Conservation (phyloP, 306 rosid species). For the Prunus mira region DNA sequence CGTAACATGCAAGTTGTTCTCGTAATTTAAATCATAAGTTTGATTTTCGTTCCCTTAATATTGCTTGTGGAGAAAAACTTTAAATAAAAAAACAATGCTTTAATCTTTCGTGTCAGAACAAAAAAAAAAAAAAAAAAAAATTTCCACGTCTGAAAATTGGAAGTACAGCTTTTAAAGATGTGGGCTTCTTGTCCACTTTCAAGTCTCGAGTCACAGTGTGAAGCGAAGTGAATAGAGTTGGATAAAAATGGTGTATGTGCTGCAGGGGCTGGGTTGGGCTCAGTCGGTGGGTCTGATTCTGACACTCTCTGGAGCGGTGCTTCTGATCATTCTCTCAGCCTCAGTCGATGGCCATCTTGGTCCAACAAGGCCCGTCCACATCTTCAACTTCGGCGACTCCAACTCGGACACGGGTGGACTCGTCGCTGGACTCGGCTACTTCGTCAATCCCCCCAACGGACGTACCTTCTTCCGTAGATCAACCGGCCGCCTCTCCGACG, state of each 20-base stretch:
- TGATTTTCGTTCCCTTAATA: too few relatives aligned
- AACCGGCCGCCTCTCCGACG: conserved; percentile 86
- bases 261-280: background rate
- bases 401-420: conserved; percentile 99
- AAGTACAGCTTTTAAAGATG: too few relatives aligned
- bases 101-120: too few relatives aligned
- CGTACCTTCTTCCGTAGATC: conserved; percentile 77
- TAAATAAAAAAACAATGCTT: too few relatives aligned
- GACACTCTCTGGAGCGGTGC: conserved; percentile 2
- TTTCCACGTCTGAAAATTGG: too few relatives aligned
- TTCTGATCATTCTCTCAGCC: conserved; percentile 10
- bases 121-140: too few relatives aligned
- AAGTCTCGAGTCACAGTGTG: too few relatives aligned
- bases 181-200: too few relatives aligned
- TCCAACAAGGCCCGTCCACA: conserved; percentile 20
- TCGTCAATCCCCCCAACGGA: conserved; percentile 70
- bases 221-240: too few relatives aligned
- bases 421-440: conserved; percentile 82
- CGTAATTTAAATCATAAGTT: too few relatives aligned
- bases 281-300: conserved; percentile 7
- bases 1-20: too few relatives aligned
- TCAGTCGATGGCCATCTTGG: conserved; percentile 11
- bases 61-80: too few relatives aligned
- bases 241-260: background rate
- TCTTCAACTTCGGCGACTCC: conserved; percentile 91